Conservation (phyloP, 345 rosid species). For the Linum lewisii region DNA sequence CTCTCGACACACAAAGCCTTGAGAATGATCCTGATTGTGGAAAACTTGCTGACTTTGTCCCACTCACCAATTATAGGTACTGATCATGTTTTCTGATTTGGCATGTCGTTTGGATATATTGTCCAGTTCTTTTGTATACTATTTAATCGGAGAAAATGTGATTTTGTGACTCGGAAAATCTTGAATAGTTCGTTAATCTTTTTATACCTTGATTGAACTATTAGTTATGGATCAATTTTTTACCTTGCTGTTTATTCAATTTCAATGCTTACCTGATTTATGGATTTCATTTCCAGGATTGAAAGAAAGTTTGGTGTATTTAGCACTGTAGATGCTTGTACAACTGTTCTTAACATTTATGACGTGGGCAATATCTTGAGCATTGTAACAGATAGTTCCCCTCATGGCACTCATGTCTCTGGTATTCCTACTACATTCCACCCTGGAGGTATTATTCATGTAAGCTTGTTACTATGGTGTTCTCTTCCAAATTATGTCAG, state of each 20-base stretch:
- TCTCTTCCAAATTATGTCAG: slow-evolving; percentile 2
- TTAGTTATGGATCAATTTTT: neutral
- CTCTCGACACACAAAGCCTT: slow-evolving; percentile 86
- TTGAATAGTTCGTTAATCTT: too few relatives aligned
- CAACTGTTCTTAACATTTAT: slow-evolving; percentile 72
- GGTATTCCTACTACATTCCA: slow-evolving; percentile 93
- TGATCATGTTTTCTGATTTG: neutral
- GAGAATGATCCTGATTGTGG: slow-evolving; percentile 75
- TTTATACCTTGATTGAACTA: neutral
- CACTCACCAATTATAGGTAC: slow-evolving; percentile 78
- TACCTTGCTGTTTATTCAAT: neutral
- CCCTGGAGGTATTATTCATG: slow-evolving; percentile 51
- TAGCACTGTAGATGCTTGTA: slow-evolving; percentile 93
- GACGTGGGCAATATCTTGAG: slow-evolving; percentile 78
- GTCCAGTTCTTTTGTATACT: neutral
- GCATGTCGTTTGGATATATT: neutral
- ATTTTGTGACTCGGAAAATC: too few relatives aligned
- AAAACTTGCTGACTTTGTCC: slow-evolving; percentile 65
- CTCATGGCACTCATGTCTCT: slow-evolving; percentile 98
- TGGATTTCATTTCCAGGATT: slow-evolving; percentile 34
- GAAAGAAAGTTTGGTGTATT: slow-evolving; percentile 81
- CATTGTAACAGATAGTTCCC: slow-evolving; percentile 88
- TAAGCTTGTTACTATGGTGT: slow-evolving; percentile 7
- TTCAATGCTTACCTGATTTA: neutral
- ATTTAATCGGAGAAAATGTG: neutral